Conservation (phyloP, 2,329 filamentous ascomycete species). For the Beauveria rudraprayagi region DNA sequence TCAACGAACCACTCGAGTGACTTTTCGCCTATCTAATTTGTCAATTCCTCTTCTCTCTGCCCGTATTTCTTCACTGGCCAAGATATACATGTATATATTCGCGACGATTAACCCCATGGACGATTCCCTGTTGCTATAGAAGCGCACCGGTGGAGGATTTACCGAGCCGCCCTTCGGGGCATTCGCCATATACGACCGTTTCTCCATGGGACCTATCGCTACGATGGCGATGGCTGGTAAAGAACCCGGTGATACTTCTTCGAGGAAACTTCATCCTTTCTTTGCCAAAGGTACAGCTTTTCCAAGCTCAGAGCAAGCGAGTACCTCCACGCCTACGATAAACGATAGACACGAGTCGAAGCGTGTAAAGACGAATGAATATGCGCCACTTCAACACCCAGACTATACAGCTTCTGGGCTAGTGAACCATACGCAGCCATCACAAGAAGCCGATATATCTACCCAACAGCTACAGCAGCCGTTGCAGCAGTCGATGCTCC, state of each 20-base stretch:
- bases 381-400: constrained; percentile 10
- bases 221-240: constrained; percentile 38
- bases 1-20: not conserved
- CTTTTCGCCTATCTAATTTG: not conserved
- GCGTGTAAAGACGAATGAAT: constrained; percentile 32
- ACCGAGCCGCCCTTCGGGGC: not conserved
- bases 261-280: constrained; percentile 48
- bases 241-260: constrained; percentile 25
- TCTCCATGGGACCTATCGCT: constrained; percentile 34
- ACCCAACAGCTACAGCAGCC: not conserved
- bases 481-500: not conserved
- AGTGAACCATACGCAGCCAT: not conserved
- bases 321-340: not conserved
- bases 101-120: not conserved
- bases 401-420: not conserved
- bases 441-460: not conserved
- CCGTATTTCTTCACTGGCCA: too few species aligned
- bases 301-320: not conserved
- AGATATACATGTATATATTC: not conserved
- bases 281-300: constrained; percentile 28
- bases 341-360: constrained; percentile 22
- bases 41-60: too few species aligned
- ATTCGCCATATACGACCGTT: not conserved
- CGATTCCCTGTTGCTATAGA: constrained; percentile 2
- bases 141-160: not conserved